Percentiles rank a stretch among this genome's conserved stretches.
Evolutionary conservation across 1,284 basidiomycete genomes (phyloP).

Genomic region (Trichosporon asahii): DNA sequence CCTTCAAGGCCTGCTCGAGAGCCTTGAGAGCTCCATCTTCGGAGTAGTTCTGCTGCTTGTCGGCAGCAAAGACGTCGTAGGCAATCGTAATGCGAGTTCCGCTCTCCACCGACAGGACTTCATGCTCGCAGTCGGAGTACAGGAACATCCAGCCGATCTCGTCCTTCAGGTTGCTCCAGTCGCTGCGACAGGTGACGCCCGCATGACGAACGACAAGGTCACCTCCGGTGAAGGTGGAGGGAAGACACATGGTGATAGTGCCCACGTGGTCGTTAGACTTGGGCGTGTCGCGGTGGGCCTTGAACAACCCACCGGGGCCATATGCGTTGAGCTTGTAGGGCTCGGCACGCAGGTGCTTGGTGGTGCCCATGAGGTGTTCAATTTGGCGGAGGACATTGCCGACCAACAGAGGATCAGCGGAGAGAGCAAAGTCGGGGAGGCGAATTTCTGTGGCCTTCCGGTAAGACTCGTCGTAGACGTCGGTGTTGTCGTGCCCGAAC

Average conservation of each 20-base stretch:
- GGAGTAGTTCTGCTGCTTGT: background rate
- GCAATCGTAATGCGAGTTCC: constrained; percentile 56
- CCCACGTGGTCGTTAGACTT: constrained; percentile 11
- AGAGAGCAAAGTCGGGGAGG: constrained; percentile 24
- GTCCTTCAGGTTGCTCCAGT: constrained; percentile 15
- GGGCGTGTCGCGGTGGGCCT: constrained; percentile 13
- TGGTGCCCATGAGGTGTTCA: background rate
- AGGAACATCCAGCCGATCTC: constrained; percentile 34
- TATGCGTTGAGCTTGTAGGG: constrained; percentile 15
- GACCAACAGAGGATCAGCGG: constrained; percentile 16
- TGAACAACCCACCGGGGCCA: constrained; percentile 4
- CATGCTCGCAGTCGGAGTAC: constrained; percentile 56
- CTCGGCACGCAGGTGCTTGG: constrained; percentile 8
- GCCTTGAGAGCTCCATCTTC: background rate
- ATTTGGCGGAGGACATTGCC: constrained; percentile 17
- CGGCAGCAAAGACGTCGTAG: constrained; percentile 38
- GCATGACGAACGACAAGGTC: constrained; percentile 28
- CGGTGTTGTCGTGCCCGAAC: too few species aligned
- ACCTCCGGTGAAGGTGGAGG: constrained; percentile 27
- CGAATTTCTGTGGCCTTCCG: constrained; percentile 28
- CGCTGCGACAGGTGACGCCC: constrained; percentile 13
- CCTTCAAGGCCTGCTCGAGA: background rate
- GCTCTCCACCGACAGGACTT: constrained; percentile 51
- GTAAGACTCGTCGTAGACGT: constrained; percentile 23
- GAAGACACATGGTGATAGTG: constrained; percentile 30